phyloP scores from a whole-genome alignment of 352 stramenopile species.

The Pythium coloratum region DNA sequence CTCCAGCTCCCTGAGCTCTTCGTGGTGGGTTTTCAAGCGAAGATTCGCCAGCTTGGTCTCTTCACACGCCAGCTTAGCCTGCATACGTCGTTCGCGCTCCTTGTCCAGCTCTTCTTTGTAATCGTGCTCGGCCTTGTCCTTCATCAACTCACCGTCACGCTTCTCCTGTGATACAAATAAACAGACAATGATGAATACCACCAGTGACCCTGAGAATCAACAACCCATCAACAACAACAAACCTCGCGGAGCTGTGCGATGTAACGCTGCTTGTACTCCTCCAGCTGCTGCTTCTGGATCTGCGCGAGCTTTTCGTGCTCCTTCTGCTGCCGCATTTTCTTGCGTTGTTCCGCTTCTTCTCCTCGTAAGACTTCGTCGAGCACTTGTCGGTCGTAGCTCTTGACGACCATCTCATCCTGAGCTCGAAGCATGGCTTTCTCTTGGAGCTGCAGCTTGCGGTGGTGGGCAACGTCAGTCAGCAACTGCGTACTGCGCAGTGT shows the following conservation, averaged over 20 bases:
- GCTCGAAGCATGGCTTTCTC: slow-evolving; percentile 68
- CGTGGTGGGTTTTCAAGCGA: slow-evolving; percentile 56
- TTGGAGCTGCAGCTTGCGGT: slow-evolving; percentile 78
- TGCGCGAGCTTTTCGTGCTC: slow-evolving; percentile 54
- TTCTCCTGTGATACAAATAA: slow-evolving; percentile 46
- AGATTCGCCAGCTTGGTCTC: slow-evolving; percentile 72
- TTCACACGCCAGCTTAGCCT: slow-evolving; percentile 51
- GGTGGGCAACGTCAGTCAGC: slow-evolving; percentile 83
- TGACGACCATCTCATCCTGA: slow-evolving; percentile 47
- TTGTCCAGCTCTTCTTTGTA: slow-evolving; percentile 54
- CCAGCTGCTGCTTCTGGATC: slow-evolving; percentile 77
- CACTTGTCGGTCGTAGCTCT: slow-evolving; percentile 49
- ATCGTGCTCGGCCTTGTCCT: slow-evolving; percentile 60
- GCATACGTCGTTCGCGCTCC: slow-evolving; percentile 42
- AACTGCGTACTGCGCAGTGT: slow-evolving; percentile 84
- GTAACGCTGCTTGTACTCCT: slow-evolving; percentile 84
- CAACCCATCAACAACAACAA: background rate
- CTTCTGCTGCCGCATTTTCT: slow-evolving; percentile 42
- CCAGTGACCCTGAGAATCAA: background rate
- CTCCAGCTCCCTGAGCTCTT: slow-evolving; percentile 59
- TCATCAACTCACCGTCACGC: slow-evolving; percentile 60
- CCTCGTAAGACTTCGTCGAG: slow-evolving; percentile 48
- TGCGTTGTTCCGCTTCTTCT: slow-evolving; percentile 49
- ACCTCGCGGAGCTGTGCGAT: slow-evolving; percentile 72
- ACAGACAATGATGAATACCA: background rate